Percentiles rank a stretch among this genome's conserved stretches.
phyloP scores from a whole-genome alignment of 2,329 filamentous ascomycete genomes.

The Hirsutella minnesotensis region DNA sequence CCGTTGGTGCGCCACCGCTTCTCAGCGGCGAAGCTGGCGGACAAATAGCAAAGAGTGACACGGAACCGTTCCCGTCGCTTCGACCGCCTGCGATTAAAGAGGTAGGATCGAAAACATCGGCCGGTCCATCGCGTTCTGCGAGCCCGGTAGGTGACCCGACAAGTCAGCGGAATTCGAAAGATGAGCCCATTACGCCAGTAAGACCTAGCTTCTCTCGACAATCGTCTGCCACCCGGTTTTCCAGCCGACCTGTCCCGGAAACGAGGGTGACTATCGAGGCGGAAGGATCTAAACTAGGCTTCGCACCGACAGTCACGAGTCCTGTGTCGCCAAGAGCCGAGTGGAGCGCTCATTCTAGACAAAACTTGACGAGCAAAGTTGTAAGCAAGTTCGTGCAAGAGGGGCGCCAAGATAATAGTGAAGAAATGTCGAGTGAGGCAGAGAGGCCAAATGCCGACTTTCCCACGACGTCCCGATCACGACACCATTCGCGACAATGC shows the following conservation, averaged over 20 bases:
- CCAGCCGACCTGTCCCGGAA: slow-evolving; percentile 60
- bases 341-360: slow-evolving; percentile 25
- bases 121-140: slow-evolving; percentile 10
- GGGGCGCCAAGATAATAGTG: slow-evolving; percentile 42
- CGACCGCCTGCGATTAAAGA: slow-evolving; percentile 4
- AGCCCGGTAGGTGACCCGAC: slow-evolving; percentile 12
- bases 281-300: slow-evolving; percentile 54
- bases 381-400: slow-evolving; percentile 52
- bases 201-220: slow-evolving; percentile 40
- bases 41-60: not conserved
- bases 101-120: slow-evolving; percentile 2
- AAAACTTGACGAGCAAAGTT: slow-evolving; percentile 44
- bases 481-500: slow-evolving; percentile 23
- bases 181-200: slow-evolving; percentile 10
- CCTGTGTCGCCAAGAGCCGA: slow-evolving; percentile 16
- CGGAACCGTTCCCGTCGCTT: slow-evolving; percentile 13
- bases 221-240: slow-evolving; percentile 49
- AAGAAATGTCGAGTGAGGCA: slow-evolving; percentile 13
- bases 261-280: slow-evolving; percentile 55
- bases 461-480: slow-evolving; percentile 17
- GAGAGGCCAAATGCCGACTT: not conserved
- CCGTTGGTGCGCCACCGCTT: slow-evolving; percentile 1
- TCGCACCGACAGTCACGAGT: slow-evolving; percentile 30
- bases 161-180: slow-evolving; percentile 3
- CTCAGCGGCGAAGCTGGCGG: not conserved